These are phyloP conservation scores for Wickerhamomyces sp. DNA, from an alignment of 1,139 yeast genomes.

Conservation along the genomic window DNA sequence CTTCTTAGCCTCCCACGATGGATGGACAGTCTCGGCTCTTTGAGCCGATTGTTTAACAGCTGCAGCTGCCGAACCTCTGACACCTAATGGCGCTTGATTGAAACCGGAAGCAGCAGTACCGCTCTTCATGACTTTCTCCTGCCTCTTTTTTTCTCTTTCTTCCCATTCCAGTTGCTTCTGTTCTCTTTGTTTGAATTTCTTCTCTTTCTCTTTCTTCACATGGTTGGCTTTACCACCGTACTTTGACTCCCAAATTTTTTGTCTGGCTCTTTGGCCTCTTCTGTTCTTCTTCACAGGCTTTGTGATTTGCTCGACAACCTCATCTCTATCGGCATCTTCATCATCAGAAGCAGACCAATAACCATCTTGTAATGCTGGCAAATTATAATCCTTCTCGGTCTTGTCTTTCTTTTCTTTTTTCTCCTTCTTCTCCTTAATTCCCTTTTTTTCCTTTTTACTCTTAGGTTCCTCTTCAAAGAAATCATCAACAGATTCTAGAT, in stretches of 20 bases:
- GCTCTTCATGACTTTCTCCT: constrained; percentile 41
- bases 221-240: constrained; percentile 86
- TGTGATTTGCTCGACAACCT: constrained; percentile 51
- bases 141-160: constrained; percentile 66
- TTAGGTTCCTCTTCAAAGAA: constrained; percentile 33
- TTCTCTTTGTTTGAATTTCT: constrained; percentile 50
- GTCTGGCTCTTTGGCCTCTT: constrained; percentile 96
- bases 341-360: constrained; percentile 77
- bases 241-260: constrained; percentile 91
- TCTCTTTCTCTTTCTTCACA: constrained; percentile 55
- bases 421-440: constrained; percentile 22
- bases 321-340: constrained; percentile 47
- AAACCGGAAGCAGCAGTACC: constrained; percentile 33
- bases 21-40: constrained; percentile 48
- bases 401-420: constrained; percentile 23
- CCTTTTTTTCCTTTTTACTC: constrained; percentile 13
- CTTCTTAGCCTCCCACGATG: constrained; percentile 92
- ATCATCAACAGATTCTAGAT: constrained; percentile 27
- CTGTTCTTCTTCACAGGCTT: constrained; percentile 66
- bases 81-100: constrained; percentile 37
- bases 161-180: constrained; percentile 62
- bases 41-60: constrained; percentile 6
- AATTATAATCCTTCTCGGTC: constrained; percentile 25
- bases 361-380: constrained; percentile 74
- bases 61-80: constrained; percentile 20